Percentiles rank a stretch among this genome's conserved stretches.
Conservation (phyloP, 2,329 filamentous ascomycete species). For the Colletotrichum endophyticum region DNA sequence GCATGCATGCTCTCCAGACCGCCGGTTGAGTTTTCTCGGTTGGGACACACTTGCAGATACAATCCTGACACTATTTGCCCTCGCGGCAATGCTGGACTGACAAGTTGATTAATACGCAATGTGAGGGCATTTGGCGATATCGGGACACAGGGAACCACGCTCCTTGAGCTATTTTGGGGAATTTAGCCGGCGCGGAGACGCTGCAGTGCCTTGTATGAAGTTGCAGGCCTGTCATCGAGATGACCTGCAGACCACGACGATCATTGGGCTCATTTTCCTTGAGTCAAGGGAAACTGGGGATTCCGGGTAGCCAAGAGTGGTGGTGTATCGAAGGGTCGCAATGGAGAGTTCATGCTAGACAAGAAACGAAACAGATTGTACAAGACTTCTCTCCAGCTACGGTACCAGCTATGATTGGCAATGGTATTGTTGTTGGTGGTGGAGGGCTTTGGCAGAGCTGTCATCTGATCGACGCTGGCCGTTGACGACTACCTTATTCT, state of each 20-base stretch:
- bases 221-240: not conserved
- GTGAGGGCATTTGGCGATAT: not conserved
- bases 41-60: not conserved
- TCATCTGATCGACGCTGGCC: not conserved
- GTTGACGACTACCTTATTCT: not conserved
- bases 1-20: not conserved
- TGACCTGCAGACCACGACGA: not conserved
- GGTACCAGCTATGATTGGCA: not conserved
- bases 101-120: not conserved
- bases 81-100: not conserved
- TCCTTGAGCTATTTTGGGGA: not conserved
- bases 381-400: not conserved
- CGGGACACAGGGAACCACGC: not conserved
- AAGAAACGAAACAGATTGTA: not conserved
- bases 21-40: not conserved
- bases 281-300: conserved; percentile 4
- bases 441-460: not conserved
- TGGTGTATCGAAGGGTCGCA: conserved; percentile 1
- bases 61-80: not conserved
- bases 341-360: not conserved
- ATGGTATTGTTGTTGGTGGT: not conserved
- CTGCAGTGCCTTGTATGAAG: not conserved
- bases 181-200: conserved; percentile 4
- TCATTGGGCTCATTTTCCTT: not conserved
- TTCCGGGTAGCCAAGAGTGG: not conserved